phyloP scores from a whole-genome alignment of 2,329 filamentous ascomycete genomes.

The Ophiocordyceps camponoti-floridani region DNA sequence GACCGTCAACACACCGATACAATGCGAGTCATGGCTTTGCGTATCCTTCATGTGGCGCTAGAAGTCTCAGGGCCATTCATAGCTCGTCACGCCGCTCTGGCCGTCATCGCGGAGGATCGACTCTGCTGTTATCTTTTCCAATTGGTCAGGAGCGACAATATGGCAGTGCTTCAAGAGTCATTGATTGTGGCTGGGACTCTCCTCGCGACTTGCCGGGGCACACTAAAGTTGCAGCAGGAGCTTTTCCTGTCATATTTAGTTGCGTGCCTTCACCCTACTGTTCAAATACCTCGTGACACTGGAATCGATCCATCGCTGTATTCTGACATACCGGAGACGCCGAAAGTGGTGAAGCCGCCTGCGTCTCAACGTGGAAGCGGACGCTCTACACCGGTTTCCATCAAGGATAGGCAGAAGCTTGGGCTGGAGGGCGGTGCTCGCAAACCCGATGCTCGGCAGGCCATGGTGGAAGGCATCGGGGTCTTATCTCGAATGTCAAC shows the following conservation, averaged over 20 bases:
- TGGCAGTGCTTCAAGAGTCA: constrained; percentile 85
- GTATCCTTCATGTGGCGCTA: constrained; percentile 91
- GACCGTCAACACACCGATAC: constrained; percentile 85
- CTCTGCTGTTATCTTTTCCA: constrained; percentile 92
- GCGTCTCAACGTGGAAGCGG: constrained; percentile 62
- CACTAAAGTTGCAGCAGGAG: constrained; percentile 92
- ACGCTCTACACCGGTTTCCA: constrained; percentile 72
- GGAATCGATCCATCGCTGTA: constrained; percentile 86
- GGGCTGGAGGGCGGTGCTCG: constrained; percentile 81
- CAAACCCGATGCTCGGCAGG: constrained; percentile 88
- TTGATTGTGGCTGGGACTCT: constrained; percentile 82
- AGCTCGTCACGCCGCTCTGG: constrained; percentile 75
- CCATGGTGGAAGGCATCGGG: constrained; percentile 94
- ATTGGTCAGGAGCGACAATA: constrained; percentile 87
- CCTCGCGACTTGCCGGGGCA: constrained; percentile 72
- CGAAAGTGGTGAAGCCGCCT: constrained; percentile 65
- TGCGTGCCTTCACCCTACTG: constrained; percentile 80
- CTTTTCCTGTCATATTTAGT: constrained; percentile 89
- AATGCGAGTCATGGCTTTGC: constrained; percentile 91
- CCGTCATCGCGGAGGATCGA: constrained; percentile 76
- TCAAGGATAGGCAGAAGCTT: constrained; percentile 82
- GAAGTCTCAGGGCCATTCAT: constrained; percentile 94
- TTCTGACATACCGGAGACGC: constrained; percentile 79
- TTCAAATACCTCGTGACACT: constrained; percentile 80
- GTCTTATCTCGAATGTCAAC: constrained; percentile 82